phyloP scores from a whole-genome alignment of 345 rosid genomes.

The Brassica nigra region DNA sequence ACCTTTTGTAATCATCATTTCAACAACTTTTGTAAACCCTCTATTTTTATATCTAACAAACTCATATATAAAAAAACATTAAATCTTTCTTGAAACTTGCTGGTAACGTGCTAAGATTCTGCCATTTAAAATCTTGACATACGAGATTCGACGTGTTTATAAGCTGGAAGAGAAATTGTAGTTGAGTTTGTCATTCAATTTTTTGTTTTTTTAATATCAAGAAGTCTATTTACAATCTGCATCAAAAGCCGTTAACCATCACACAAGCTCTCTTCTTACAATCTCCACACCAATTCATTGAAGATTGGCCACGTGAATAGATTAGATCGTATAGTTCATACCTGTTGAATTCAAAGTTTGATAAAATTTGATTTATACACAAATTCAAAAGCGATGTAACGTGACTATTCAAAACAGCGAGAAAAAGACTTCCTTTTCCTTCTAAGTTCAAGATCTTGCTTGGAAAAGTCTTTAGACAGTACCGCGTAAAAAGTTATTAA shows the following conservation, averaged over 20 bases:
- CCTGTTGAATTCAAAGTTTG: slow-evolving; percentile 4
- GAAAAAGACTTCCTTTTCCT: not conserved
- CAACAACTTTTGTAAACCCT: slow-evolving; percentile 3
- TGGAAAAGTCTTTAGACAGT: slow-evolving; percentile 20
- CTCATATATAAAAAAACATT: not conserved
- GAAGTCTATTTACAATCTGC: not conserved
- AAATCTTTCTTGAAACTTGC: slow-evolving; percentile 35
- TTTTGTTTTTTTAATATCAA: not conserved
- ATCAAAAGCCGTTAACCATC: not conserved
- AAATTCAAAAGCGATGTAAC: not conserved
- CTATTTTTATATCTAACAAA: not conserved
- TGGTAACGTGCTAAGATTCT: slow-evolving; percentile 17
- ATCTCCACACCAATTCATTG: not conserved
- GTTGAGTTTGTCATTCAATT: slow-evolving; percentile 17
- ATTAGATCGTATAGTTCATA: not conserved
- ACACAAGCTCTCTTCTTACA: not conserved
- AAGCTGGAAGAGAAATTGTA: slow-evolving; percentile 41
- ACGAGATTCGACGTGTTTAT: slow-evolving; percentile 47
- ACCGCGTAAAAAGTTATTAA: not conserved
- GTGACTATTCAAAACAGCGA: not conserved
- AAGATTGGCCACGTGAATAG: not conserved
- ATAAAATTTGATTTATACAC: not conserved
- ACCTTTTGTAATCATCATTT: not conserved
- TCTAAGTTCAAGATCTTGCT: slow-evolving; percentile 4
- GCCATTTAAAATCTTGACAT: slow-evolving; percentile 29